Evolutionary conservation across 805 yeast genomes (phyloP).

Genomic region (Saccharomycopsis amapae): DNA sequence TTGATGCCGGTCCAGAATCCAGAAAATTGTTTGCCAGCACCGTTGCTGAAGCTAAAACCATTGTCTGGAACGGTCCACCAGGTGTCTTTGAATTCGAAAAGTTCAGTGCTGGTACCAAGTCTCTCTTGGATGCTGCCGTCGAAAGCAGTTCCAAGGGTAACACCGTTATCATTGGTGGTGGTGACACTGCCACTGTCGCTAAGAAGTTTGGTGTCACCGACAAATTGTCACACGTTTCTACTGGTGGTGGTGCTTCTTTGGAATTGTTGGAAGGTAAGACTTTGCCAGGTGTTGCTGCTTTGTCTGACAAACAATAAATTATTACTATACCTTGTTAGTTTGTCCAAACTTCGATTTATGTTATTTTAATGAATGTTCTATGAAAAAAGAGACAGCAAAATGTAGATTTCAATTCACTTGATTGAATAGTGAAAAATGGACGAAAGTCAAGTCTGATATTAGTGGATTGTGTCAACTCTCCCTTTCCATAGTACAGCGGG

Average conservation of each 20-base stretch:
- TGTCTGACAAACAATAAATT: conserved; percentile 53
- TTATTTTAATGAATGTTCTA: too few species aligned
- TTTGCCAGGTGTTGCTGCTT: conserved; percentile 94
- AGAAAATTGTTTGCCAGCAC: conserved; percentile 71
- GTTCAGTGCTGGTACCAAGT: conserved; percentile 88
- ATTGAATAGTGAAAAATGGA: too few species aligned
- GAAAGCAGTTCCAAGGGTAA: conserved; percentile 79
- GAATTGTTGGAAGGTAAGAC: conserved; percentile 98
- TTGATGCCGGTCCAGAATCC: conserved; percentile 92
- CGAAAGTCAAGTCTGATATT: too few species aligned
- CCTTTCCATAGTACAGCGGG: too few species aligned
- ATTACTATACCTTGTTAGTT: not conserved
- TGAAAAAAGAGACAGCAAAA: too few species aligned
- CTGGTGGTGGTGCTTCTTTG: conserved; percentile 99
- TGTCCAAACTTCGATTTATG: too few species aligned
- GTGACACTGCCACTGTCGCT: conserved; percentile 99
- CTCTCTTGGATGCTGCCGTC: conserved; percentile 83
- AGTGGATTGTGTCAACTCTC: too few species aligned
- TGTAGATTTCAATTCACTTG: too few species aligned
- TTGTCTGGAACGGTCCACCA: conserved; percentile 99
- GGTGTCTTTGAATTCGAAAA: conserved; percentile 97
- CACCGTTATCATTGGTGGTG: conserved; percentile 95
- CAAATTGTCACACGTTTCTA: conserved; percentile 95
- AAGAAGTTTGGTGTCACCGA: conserved; percentile 97
- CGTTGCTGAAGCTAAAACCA: conserved; percentile 90